Evolutionary conservation across 305 asterid genomes (phyloP), one percentile per base, ranked within the genome.

Genomic region (Solanum aculeatissimum): DNA sequence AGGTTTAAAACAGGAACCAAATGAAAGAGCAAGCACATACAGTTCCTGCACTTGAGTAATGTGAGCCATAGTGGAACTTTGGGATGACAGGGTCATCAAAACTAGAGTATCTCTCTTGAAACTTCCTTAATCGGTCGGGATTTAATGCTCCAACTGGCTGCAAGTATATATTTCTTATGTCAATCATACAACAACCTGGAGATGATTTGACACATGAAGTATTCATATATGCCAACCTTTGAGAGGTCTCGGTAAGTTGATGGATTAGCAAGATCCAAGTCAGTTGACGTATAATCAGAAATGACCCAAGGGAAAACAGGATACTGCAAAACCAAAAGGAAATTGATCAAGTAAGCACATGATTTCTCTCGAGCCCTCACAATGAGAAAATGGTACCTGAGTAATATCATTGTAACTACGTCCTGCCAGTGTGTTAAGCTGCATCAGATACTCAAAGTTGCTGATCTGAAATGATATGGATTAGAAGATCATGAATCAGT

Each of bases 231-330:
- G 86, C 83, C 87, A 77, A 97, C 99, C 99, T 95, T 97, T 62
- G 99, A 94, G 84, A 97, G 98, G 90, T 97, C 98, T 60, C 99
- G 94, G 80, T 92, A 97, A 82, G 98, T 93, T 88, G 97, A 91
- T 87, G 98, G 95, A 88, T 87, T 91, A 70, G 97, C 86, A 85
- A 97, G 92, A 89, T 97, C 98, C 93, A 97, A 90, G 79, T 78
- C 88, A 86, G 87, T 89, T 75, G 99, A 92, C 88, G 91, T 89
- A 92, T 95, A 97, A 91, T 97, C 98, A 86, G 99, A 95, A 85
- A 97, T 93, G 88, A 97, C 87, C 98, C 99, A 97, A 3, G 99
- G 99, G 87, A 97, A 97, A 84, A 97, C 98, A 88, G 98, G 98
- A 91, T 97, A 95, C 98, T 97, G 98, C 90, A 90, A 86, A 88